Conservation (phyloP, 2,329 filamentous ascomycete genomes). For the Nigrospora osmanthi region DNA sequence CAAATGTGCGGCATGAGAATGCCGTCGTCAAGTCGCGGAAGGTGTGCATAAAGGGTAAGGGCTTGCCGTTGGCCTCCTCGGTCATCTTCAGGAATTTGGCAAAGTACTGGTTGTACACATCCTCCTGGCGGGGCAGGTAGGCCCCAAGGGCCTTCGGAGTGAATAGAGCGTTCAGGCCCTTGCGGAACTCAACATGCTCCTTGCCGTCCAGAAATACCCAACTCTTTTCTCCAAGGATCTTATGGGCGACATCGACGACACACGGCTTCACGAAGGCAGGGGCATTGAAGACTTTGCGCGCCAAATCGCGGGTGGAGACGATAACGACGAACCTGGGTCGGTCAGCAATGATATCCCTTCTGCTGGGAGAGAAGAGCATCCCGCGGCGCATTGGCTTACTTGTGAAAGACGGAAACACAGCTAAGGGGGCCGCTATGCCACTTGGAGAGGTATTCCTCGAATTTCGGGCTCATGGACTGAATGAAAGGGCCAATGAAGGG, state of each 20-base stretch:
- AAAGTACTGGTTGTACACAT: slow-evolving; percentile 85
- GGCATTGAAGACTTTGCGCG: slow-evolving; percentile 94
- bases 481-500: slow-evolving; percentile 95
- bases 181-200: slow-evolving; percentile 92
- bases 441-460: slow-evolving; percentile 84
- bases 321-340: slow-evolving; percentile 82
- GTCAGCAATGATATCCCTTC: neutral
- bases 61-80: slow-evolving; percentile 62
- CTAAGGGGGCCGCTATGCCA: slow-evolving; percentile 88
- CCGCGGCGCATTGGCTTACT: slow-evolving; percentile 44
- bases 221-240: slow-evolving; percentile 84
- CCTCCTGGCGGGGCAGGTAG: slow-evolving; percentile 89
- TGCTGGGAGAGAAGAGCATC: neutral
- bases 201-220: slow-evolving; percentile 99
- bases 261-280: slow-evolving; percentile 89
- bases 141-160: slow-evolving; percentile 79
- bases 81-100: slow-evolving; percentile 70
- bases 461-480: slow-evolving; percentile 84
- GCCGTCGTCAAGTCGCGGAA: slow-evolving; percentile 95
- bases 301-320: slow-evolving; percentile 88
- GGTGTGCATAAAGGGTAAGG: slow-evolving; percentile 78
- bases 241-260: slow-evolving; percentile 88
- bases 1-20: slow-evolving; percentile 92
- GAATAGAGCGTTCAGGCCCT: slow-evolving; percentile 89
- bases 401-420: slow-evolving; percentile 98